Percentiles rank a stretch among this genome's conserved stretches.
Evolutionary conservation across 2,329 filamentous ascomycete species (phyloP).

Genomic region (Capronia coronata): DNA sequence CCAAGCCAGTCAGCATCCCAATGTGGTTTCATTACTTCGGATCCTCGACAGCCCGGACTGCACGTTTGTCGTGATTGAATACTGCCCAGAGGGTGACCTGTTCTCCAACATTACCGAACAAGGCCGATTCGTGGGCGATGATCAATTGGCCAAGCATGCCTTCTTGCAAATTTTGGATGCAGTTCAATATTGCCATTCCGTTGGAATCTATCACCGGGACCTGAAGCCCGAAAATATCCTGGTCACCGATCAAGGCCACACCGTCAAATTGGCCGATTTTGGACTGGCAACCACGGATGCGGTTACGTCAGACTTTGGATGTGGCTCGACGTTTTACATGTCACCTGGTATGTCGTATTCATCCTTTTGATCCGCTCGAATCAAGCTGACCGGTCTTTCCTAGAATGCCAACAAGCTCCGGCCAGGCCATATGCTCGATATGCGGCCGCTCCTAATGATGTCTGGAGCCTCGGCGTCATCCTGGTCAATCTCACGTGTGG

Average conservation of each 20-base stretch:
- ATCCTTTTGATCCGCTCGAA: too few relatives aligned
- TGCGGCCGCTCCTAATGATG: conserved; percentile 86
- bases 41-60: conserved; percentile 88
- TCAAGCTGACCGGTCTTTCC: neutral
- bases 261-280: conserved; percentile 95
- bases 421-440: conserved; percentile 69
- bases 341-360: conserved; percentile 70
- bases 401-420: conserved; percentile 82
- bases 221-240: conserved; percentile 98
- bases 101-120: conserved; percentile 97
- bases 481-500: conserved; percentile 96
- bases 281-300: conserved; percentile 82
- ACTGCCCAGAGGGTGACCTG: conserved; percentile 91
- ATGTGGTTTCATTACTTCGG: conserved; percentile 88
- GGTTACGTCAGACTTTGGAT: conserved; percentile 88
- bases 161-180: conserved; percentile 96
- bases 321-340: conserved; percentile 99
- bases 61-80: conserved; percentile 94
- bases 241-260: conserved; percentile 79
- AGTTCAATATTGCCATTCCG: conserved; percentile 86
- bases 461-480: conserved; percentile 98
- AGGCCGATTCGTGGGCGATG: conserved; percentile 87
- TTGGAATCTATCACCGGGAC: conserved; percentile 94
- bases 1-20: conserved; percentile 77
- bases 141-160: conserved; percentile 74